Evolutionary conservation across 176 grass and related monocot genomes (phyloP).

Genomic region (Saccharum spontaneum): DNA sequence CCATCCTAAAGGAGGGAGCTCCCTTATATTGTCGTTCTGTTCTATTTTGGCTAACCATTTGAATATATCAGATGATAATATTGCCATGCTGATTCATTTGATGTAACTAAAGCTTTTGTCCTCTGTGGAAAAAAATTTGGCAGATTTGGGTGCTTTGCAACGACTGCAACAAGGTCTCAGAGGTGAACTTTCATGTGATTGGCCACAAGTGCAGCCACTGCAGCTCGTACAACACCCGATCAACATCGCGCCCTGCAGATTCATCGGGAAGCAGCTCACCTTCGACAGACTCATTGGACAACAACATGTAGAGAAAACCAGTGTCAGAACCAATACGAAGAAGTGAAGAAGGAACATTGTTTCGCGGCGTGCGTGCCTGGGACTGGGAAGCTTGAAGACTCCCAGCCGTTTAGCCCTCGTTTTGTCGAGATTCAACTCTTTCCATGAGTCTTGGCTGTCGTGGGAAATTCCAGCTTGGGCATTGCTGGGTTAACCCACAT

Average conservation of each 20-base stretch:
- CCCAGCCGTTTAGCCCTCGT: neutral
- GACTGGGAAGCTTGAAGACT: neutral
- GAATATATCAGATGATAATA: neutral
- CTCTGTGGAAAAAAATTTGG: neutral
- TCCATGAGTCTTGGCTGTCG: constrained; percentile 21
- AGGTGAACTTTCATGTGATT: constrained; percentile 84
- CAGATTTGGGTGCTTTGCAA: constrained; percentile 96
- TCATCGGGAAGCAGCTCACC: constrained; percentile 36
- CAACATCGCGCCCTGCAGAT: constrained; percentile 51
- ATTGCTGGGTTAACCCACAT: neutral
- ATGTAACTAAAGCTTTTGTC: neutral
- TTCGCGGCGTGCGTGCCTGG: neutral
- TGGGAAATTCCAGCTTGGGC: neutral
- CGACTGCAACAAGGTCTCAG: constrained; percentile 86
- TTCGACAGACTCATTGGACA: constrained; percentile 43
- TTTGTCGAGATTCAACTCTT: constrained; percentile 42
- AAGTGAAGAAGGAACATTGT: constrained; percentile 27
- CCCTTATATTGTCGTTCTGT: neutral
- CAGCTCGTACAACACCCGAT: constrained; percentile 78
- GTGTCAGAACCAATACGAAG: constrained; percentile 30
- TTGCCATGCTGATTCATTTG: neutral
- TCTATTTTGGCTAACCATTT: neutral
- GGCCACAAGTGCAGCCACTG: constrained; percentile 91
- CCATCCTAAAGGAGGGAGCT: neutral
- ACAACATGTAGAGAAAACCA: constrained; percentile 40